Base-by-base conservation (phyloP, 2,329 filamentous ascomycete species). In the Alternaria sp. region DNA sequence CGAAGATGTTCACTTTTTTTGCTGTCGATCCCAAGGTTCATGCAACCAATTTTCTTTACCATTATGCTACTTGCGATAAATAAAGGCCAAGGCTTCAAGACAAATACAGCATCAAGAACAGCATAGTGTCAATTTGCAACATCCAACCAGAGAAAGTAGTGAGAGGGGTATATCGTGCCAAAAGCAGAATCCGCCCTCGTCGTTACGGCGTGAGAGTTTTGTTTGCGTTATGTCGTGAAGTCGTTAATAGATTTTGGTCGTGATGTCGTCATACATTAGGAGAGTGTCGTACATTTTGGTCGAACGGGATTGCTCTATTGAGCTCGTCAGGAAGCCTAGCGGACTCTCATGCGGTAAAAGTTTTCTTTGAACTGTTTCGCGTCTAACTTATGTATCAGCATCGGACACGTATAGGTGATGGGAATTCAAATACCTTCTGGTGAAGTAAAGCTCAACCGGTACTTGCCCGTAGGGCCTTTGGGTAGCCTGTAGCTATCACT, bases 401-500 rank as follows among this genome's bases (percentile, higher is more conserved):
- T 49, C 10, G 12, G 15, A 15, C 7, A 4, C 12, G 11, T 10
- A 15, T 13, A 19, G 11, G 12, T 13, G 6, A 23, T 13, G 26
- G 15, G 11, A 8, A n/a, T 9, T 5, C 6, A 19, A 69, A 51
- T 74, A 78, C 77, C 77, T 62, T 78, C 72, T 9, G 71, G 47
- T 12, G 69, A 67, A 10, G 74, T 77, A 30, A 80, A 80, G 1
- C 70, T 79, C 65, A 80, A 57, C 54, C 76, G 71, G 43, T 79
- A 79, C 54, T 69, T 78, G 23, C 76, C 74, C 8, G 64, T 69
- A 5, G 70, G 44, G 4, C 73, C 74, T 43, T 74, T 75, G 6
- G 76, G 75, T 56, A 75, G 54, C 32, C 59, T 76, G 70, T 88
- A 89, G 5, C 83, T 81, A 1, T 83, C 74, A 19, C 84, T 83